Base-by-base conservation (phyloP, 179 eudicot species). In the Spinacia oleracea region DNA sequence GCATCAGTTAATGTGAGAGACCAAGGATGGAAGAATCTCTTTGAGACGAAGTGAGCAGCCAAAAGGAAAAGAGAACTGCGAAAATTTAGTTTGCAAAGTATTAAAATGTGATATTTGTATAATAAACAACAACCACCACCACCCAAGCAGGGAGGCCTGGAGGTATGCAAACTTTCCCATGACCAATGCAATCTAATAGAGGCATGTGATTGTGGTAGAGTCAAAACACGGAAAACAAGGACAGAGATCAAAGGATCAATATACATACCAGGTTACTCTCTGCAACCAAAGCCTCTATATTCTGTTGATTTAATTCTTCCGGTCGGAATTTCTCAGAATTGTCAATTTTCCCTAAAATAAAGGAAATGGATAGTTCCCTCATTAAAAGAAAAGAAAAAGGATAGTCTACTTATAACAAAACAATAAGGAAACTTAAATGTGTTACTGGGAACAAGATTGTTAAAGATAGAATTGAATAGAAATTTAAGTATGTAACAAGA, bases 281-380 rank as follows among this genome's bases (percentile, higher is more conserved):
- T 67, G 99, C 97, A 84, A 96, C 99, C 85, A 96, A 86, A 83
- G 99, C 99, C 87, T 96, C 99, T 46, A 96, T 96, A 82, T 93
- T 96, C 80, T 96, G 99, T 83, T 96, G 99, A 85, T 96, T 96
- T 81, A 96, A 65, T 84, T 96, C 99, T 85, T 96, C 99, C 12
- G 99, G 99, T 62, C 97, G 97, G 67, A 96, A 91, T 79, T 92
- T 87, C 81, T 96, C 99, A 59, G 96, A 85, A 53, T 90, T 93
- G 77, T 89, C 90, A 65, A 96, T 81, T 87, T 89, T 92, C 65
- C 79, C 98, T 93, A 71, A 80, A 76, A 35, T 35, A 55, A 69
- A 73, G 55, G 59, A 66, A 48, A 42, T 31, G 51, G 18, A 42
- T 53, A 70, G 58, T 66, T 48, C 58, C n/a, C 6, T 6, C 58